Percentiles rank a stretch among this genome's conserved stretches.
Conservation (phyloP, 139 green algal genomes). For the Pycnococcus provasolii region DNA sequence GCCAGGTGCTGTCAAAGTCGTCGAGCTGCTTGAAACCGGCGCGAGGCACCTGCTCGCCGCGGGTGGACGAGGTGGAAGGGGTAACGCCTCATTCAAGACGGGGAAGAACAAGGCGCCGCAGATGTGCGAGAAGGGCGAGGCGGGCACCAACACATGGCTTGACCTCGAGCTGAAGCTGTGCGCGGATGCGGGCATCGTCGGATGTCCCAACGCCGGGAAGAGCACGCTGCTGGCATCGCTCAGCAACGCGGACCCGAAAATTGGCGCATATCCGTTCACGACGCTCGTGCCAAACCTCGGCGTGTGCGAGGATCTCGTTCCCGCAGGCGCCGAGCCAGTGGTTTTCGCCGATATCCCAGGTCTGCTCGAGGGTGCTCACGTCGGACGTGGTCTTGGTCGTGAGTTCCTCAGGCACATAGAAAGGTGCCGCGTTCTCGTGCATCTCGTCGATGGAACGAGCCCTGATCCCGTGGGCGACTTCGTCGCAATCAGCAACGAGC, state of each 20-base stretch:
- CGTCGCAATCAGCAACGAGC: conserved; percentile 68
- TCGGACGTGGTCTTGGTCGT: conserved; percentile 68
- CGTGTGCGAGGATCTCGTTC: too few relatives aligned
- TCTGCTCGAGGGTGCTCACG: conserved; percentile 71
- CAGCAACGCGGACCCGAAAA: conserved; percentile 42
- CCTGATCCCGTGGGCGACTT: conserved; percentile 85
- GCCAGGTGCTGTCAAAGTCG: conserved; percentile 32
- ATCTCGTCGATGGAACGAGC: conserved; percentile 85
- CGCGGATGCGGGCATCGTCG: conserved; percentile 91
- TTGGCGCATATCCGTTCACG: conserved; percentile 97
- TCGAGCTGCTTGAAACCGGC: conserved; percentile 52
- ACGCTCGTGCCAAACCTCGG: conserved; percentile 95
- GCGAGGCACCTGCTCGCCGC: conserved; percentile 60
- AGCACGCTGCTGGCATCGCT: conserved; percentile 76
- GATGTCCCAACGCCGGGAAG: conserved; percentile 88
- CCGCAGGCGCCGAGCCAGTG: conserved; percentile 8
- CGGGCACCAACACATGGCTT: conserved; percentile 27
- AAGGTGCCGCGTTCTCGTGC: conserved; percentile 60
- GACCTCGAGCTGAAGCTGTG: conserved; percentile 46
- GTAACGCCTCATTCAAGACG: conserved; percentile 89
- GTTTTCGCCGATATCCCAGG: conserved; percentile 73
- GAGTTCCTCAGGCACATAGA: conserved; percentile 81
- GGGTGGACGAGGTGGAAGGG: conserved; percentile 77
- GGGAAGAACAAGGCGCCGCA: conserved; percentile 64
- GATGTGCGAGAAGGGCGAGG: conserved; percentile 63